Conservation (phyloP, 768 basidiomycete genomes). For the Suillus lakei region DNA sequence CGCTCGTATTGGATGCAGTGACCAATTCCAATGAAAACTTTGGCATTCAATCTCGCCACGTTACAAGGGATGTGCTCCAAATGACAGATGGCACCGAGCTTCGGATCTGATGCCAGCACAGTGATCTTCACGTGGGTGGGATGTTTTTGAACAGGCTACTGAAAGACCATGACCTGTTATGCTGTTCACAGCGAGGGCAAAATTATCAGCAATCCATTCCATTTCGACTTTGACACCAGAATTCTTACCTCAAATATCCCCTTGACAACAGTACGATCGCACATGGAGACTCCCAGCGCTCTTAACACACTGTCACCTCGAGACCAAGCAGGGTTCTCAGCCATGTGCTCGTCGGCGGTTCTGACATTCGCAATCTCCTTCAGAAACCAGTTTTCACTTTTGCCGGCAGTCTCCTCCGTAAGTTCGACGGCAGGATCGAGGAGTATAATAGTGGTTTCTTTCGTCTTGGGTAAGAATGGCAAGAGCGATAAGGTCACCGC, state of each 20-base stretch:
- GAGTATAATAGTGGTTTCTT: not conserved
- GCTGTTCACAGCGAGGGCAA: not conserved
- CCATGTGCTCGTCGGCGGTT: not conserved
- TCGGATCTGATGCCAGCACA: slow-evolving; percentile 3
- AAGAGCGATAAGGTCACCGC: not conserved
- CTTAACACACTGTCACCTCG: not conserved
- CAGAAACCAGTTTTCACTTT: not conserved
- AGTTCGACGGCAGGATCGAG: not conserved
- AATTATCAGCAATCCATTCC: not conserved
- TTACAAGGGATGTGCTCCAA: not conserved
- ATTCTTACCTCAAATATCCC: not conserved
- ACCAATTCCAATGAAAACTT: not conserved
- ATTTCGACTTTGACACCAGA: not conserved
- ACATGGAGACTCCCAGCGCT: not conserved
- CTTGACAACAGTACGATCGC: not conserved
- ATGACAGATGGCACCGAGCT: not conserved
- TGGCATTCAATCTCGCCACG: not conserved
- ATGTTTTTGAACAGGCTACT: not conserved
- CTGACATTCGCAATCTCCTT: not conserved
- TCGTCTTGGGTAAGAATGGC: not conserved
- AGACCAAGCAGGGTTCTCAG: not conserved
- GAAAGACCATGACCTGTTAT: not conserved
- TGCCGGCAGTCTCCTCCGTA: not conserved
- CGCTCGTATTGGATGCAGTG: slow-evolving; percentile 10
- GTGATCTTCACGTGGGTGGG: not conserved